Evolutionary conservation across 2,329 filamentous ascomycete species (phyloP), one percentile per base, ranked within the genome.

Genomic region (Xylariales sp.): DNA sequence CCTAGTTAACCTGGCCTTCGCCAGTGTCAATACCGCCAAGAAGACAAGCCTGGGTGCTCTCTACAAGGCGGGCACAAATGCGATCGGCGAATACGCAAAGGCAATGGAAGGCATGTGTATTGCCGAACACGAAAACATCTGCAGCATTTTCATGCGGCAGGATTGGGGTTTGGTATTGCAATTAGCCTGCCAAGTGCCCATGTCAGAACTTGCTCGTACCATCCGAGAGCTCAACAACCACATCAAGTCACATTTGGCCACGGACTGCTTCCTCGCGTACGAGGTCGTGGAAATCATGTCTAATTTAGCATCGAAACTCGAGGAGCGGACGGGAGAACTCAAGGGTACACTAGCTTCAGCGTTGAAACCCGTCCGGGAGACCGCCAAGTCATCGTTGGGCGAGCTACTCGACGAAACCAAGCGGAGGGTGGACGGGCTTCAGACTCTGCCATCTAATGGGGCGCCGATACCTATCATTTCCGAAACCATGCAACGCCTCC

Each of bases 231-330:
- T 98, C 22, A 96, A 97, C 61, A 76, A 79, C 37, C 90, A 96
- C 56, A 89, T 97, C 63, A 89, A 90, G 58, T 70, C 77, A 29
- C 90, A 96, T 57, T 69, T 96, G 28, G 78, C 82, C 51, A 95
- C 88, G 0, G 93, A 98, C 61, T 97, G 91, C 63, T 97, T 88
- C 60, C 76, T 98, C 36, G 89, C 89, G 6, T 98, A 95, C 60
- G 93, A 98, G 59, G 87, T 97, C 22, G 87, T 94, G 22, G 91
- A 95, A 55, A 87, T 96, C 46, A 80, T 97, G 34, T 86, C 88
- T 1, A 77, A 76, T 10, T 73, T 95, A 35, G 89, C 88, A 3
- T 83, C 82, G 42, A 82, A 84, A 28, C 69, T 98, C 4, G 91
- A 95, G 48, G 76, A 78, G 4, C 82, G 84, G 46, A 95, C 89